Base-by-base conservation (phyloP, 2,329 filamentous ascomycete genomes). In the Fusarium tanahbumbuense region DNA sequence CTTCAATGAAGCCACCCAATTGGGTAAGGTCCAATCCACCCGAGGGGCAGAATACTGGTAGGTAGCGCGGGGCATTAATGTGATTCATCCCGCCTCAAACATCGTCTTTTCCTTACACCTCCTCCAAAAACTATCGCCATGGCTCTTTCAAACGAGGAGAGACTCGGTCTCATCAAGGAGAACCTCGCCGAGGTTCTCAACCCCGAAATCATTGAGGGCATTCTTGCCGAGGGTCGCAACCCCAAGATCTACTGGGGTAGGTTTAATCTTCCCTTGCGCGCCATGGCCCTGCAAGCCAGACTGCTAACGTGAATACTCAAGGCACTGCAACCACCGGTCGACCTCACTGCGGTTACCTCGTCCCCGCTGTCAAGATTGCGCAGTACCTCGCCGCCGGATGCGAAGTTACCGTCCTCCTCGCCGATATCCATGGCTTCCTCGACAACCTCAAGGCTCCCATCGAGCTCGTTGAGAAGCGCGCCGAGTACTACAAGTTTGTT, bases 321-420 rank as follows among this genome's bases (percentile, higher is more conserved):
- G 88, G 92, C 44, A 95, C 92, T 41, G 92, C 93, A 20, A 93
- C 93, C 18, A 97, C 93, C 1, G 93, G 93, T n/a, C 87, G 91
- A 64, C 94, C 94, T 57, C 94, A 98, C 80, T 92, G 89, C 78
- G 94, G 93, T 73, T 97, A 97, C 86, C 93, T 97, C 68, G 92
- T 96, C 12, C 91, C 94, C 8, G 91, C 92, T 74, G 88, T 97
- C 77, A 98, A 98, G 82, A 92, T 98, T 68, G 94, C 93, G 41
- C 91, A 98, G 79, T 89, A 97, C 76, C 88, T 98, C 34, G 87
- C 89, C 37, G 94, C 95, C 30, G 94, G 92, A 40, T 97, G 93
- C 83, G 88, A 94, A 64, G 89, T 97, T 64, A 92, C 89, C 59
- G 87, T 97, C 64, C 88, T 97, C 37, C 88, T 96, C 64, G 91